phyloP scores from a whole-genome alignment of 31 red algal genomes.

The Asparagopsis taxiformis region DNA sequence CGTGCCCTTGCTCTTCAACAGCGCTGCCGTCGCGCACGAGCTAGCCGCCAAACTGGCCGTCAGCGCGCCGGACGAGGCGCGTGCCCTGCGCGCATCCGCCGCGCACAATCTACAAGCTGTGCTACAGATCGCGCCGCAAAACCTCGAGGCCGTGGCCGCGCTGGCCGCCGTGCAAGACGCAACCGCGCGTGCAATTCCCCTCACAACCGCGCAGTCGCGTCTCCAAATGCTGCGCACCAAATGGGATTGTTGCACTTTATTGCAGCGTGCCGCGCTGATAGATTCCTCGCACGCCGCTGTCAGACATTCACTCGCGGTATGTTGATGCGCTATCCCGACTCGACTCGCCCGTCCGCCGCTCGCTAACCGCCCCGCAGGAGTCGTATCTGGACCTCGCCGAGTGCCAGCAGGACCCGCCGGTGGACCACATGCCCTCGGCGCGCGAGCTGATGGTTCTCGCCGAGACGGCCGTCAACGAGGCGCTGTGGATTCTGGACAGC shows the following conservation, averaged over 20 bases:
- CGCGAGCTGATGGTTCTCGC: neutral
- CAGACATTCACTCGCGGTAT: too few species aligned
- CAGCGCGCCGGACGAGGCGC: neutral
- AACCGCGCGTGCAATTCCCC: neutral
- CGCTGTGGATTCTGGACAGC: neutral
- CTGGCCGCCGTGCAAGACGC: neutral
- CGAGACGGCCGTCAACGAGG: neutral
- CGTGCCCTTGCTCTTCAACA: constrained; percentile 9
- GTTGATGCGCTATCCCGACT: too few species aligned
- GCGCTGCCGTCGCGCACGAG: neutral
- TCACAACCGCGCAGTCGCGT: neutral
- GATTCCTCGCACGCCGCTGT: too few species aligned
- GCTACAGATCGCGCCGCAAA: neutral
- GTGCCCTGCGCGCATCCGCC: neutral
- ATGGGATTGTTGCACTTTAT: too few species aligned
- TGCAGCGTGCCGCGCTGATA: too few species aligned
- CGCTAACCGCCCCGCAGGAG: too few species aligned
- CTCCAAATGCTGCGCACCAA: neutral
- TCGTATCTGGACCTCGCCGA: too few species aligned
- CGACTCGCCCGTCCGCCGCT: too few species aligned
- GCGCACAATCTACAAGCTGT: neutral
- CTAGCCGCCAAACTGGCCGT: neutral
- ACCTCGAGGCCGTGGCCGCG: constrained; percentile 6
- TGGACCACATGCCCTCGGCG: neutral
- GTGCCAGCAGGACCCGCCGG: neutral